Evolutionary conservation across 2,329 filamentous ascomycete genomes (phyloP).

Genomic region (Colletotrichum sp.): DNA sequence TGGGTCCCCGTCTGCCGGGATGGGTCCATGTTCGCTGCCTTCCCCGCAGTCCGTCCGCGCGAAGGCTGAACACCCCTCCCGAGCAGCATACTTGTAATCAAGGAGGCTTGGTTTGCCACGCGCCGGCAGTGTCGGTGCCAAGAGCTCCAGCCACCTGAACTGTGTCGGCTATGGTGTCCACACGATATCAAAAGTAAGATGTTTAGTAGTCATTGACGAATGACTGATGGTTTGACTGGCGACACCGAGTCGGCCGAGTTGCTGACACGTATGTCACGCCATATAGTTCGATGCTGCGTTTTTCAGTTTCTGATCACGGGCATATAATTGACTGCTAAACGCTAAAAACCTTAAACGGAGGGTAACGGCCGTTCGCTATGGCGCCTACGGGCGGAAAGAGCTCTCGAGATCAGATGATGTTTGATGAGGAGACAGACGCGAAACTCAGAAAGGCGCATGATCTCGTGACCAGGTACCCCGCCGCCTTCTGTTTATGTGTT

Average conservation of each 20-base stretch:
- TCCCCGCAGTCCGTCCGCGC: slow-evolving; percentile 11
- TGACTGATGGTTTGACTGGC: background rate
- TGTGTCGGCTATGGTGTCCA: background rate
- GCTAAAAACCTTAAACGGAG: slow-evolving; percentile 2
- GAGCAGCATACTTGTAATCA: background rate
- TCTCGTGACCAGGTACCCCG: slow-evolving; percentile 9
- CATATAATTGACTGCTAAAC: background rate
- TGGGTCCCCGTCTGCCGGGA: slow-evolving; percentile 1
- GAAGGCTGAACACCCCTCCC: background rate
- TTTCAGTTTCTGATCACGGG: slow-evolving; percentile 10
- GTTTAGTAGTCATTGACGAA: background rate
- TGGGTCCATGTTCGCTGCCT: background rate
- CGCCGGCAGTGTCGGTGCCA: background rate
- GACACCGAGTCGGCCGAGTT: background rate
- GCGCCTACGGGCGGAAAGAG: background rate
- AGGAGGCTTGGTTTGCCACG: background rate
- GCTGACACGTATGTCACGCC: background rate
- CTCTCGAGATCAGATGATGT: slow-evolving; percentile 16
- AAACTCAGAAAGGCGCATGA: slow-evolving; percentile 1
- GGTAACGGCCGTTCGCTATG: background rate
- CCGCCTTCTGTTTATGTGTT: background rate
- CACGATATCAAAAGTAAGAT: background rate
- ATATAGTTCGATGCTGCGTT: background rate
- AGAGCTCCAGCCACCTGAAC: background rate
- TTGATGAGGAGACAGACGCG: slow-evolving; percentile 18